Evolutionary conservation across 1,284 basidiomycete genomes (phyloP), one percentile per base, ranked within the genome.

Genomic region (Puccinia triticina): DNA sequence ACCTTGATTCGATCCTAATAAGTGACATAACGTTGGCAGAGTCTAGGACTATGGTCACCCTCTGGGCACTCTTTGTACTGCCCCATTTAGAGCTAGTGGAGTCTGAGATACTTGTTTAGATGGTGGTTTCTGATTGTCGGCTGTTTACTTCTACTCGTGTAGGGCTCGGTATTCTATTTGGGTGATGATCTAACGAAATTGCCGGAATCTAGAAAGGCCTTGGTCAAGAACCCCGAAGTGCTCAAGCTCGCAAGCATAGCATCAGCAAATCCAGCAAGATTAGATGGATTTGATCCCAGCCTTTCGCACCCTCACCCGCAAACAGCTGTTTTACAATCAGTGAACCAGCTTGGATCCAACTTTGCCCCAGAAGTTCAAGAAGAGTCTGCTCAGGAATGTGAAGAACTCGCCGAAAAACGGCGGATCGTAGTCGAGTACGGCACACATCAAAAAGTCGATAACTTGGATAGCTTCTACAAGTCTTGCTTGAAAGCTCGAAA

Each of bases 151-250:
- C 10, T 40, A 1, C 32, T 48, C 26, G 26, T 29, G 10, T n/a
- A 80, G 79, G 79, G 79, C 40, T 73, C 71, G 29, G 34, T 59
- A n/a, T 66, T 81, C 29, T 81, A 73, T 73, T 66, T 74, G 34
- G 79, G 69, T 16, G 79, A 81, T 43, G 71, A 81, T 34, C 46
- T 81, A 29, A 53, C 23, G 29, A 64, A 34, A 16, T 50, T 81
- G 23, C 29, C 79, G 11, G 34, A 59, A 21, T 34, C 67, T 18
- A 40, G 79, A 18, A 81, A 74, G 32, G 55, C 46, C 11, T 57
- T 81, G n/a, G 37, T 81, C 10, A 40, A 29, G 32, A 81, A 81
- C 37, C 71, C 79, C 18, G 79, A 81, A 74, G 59, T 81, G n/a
- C 57, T 81, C 3, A 37, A 73, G 34, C 29, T 74, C 12, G 64